Percentiles rank a stretch among this genome's conserved stretches.
Conservation (phyloP, 106 monocot species). For the Dendrobium huoshanense region DNA sequence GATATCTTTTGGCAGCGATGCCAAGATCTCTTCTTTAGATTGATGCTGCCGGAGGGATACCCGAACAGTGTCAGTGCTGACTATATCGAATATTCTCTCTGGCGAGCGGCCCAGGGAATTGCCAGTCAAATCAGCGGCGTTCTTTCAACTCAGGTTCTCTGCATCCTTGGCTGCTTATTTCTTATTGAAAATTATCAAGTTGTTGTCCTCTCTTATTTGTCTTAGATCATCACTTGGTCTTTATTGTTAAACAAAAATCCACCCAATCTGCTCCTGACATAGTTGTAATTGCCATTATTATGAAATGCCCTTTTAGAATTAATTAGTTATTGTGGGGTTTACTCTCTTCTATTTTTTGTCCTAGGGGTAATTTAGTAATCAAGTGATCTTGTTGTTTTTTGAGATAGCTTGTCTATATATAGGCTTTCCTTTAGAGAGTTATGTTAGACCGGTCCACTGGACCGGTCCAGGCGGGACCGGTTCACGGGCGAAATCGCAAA, state of each 20-base stretch:
- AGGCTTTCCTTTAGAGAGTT: too few relatives aligned
- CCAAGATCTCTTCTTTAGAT: constrained; percentile 23
- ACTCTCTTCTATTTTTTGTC: too few relatives aligned
- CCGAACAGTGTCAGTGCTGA: constrained; percentile 77
- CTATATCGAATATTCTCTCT: constrained; percentile 85
- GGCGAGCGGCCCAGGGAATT: constrained; percentile 85
- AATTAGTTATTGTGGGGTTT: too few relatives aligned
- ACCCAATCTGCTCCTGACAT: background rate
- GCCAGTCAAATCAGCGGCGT: constrained; percentile 92
- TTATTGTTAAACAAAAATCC: background rate
- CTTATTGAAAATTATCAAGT: background rate
- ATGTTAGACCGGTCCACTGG: too few relatives aligned
- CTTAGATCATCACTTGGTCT: background rate
- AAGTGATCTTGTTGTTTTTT: too few relatives aligned
- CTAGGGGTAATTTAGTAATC: too few relatives aligned
- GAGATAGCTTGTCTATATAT: too few relatives aligned
- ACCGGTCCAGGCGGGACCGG: too few relatives aligned
- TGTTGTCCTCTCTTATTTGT: background rate
- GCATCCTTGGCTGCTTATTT: background rate
- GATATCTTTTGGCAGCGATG: constrained; percentile 22
- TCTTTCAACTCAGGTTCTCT: constrained; percentile 82
- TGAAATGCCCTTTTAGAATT: too few relatives aligned
- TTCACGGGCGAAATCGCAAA: too few relatives aligned
- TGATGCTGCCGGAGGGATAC: constrained; percentile 85
- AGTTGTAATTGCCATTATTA: too few relatives aligned